Base-by-base conservation (phyloP, 1,284 basidiomycete species). In the Trichosporon coremiiforme region DNA sequence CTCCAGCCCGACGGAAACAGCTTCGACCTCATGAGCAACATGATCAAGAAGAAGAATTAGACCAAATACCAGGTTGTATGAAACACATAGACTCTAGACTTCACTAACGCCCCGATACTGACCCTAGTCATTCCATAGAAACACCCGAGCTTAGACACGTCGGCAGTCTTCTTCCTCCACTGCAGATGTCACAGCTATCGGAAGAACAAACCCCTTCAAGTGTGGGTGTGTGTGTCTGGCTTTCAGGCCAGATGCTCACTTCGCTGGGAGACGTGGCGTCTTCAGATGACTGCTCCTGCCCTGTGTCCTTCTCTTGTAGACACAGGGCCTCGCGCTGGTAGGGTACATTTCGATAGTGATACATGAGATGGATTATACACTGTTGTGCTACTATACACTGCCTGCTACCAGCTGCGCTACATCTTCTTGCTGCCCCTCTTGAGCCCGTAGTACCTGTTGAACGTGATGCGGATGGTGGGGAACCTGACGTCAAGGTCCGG, bases 1-100 rank as follows among this genome's bases (percentile, higher is more conserved):
- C 78, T 90, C 22, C 96, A 98, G 82, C 97, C 96, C 2, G 95
- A 98, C 78, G 94, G 95, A 35, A 99, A 99, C 81, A 93, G 92
- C 78, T 98, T 99, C 78, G 96, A 98, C 82, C 87, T 98, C 78
- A 92, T 98, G 90, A 88, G 90, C 66, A 93, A 94, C 35, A 83
- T 99, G 80, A 95, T 99, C 78, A 89, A 87, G 83, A 83, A 86
- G 22, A 92, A 91, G 82, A 73, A 67, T 20, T 77, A 76, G 64
- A 67, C 55, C n/a, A n/a, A n/a, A n/a, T n/a, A n/a, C n/a, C n/a
- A 20, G 25, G 55, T 33, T 57, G 55, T 57, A 57, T 57, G 55
- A 57, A 57, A 57, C 25, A 29, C 13, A 20, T 57, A 57, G 12
- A 57, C 25, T 31, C 12, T 15, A 31, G 29, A 33, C 20, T 13